Conservation (phyloP, 225 moss, liverwort and hornwort species). For the Climacium dendroides region DNA sequence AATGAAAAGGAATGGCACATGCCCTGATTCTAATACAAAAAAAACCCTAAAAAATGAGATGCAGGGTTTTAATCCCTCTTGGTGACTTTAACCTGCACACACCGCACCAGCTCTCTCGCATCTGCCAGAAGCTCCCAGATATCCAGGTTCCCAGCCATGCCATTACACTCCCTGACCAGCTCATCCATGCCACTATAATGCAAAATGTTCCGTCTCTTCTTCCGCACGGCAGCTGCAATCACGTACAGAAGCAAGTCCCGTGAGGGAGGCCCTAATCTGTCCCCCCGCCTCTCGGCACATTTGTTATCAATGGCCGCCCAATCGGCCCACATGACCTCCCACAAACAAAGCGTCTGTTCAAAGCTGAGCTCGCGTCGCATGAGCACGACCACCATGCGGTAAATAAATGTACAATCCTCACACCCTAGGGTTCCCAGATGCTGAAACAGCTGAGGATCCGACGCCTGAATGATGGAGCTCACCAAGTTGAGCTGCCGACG, state of each 20-base stretch:
- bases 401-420: constrained; percentile 86
- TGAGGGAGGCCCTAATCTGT: constrained; percentile 65
- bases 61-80: not conserved
- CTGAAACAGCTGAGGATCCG: constrained; percentile 56
- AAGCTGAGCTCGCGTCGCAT: constrained; percentile 89
- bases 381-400: constrained; percentile 94
- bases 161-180: constrained; percentile 78
- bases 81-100: constrained; percentile 21
- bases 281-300: constrained; percentile 7
- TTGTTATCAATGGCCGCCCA: constrained; percentile 65
- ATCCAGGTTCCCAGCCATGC: constrained; percentile 84
- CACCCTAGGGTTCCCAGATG: constrained; percentile 61
- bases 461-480: constrained; percentile 43
- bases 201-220: constrained; percentile 63
- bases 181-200: constrained; percentile 88
- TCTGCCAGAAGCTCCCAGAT: constrained; percentile 87
- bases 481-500: constrained; percentile 71
- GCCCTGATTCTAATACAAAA: not conserved
- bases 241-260: constrained; percentile 70
- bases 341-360: constrained; percentile 88
- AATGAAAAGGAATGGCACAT: constrained; percentile 1
- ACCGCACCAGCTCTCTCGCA: constrained; percentile 48
- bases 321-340: constrained; percentile 99
- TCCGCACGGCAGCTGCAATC: constrained; percentile 76
- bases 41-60: not conserved